Evolutionary conservation across 305 asterid species (phyloP).

Genomic region (Fraxinus albicans): DNA sequence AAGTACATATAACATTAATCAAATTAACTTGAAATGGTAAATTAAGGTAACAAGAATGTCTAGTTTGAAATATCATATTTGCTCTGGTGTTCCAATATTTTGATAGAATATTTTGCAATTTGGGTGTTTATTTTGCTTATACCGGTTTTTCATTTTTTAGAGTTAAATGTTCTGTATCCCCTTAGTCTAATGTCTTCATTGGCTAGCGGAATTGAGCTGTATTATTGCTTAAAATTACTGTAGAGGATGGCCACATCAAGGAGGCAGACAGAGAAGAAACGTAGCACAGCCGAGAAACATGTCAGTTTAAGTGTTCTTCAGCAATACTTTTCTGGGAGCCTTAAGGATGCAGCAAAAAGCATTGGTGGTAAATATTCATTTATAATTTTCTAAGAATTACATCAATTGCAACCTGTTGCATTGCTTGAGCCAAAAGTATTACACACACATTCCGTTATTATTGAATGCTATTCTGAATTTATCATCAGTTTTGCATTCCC

Average conservation of each 20-base stretch:
- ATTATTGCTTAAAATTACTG: conserved; percentile 3
- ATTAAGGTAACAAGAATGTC: not conserved
- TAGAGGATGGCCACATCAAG: conserved; percentile 40
- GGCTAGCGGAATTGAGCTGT: not conserved
- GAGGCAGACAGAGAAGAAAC: conserved; percentile 46
- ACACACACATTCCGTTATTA: not conserved
- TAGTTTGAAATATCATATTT: not conserved
- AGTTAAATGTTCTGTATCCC: not conserved
- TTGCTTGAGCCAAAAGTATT: not conserved
- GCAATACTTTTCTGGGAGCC: conserved; percentile 73
- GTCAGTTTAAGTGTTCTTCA: conserved; percentile 70
- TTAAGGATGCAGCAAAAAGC: conserved; percentile 80
- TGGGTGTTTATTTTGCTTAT: not conserved
- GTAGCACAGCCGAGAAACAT: conserved; percentile 63
- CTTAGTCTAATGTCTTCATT: not conserved
- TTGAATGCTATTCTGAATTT: not conserved
- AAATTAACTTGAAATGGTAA: not conserved
- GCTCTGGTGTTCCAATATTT: not conserved
- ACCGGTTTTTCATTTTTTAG: not conserved
- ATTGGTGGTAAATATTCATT: conserved; percentile 59
- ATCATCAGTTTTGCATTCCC: not conserved
- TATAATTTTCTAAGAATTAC: not conserved
- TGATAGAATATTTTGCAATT: no score
- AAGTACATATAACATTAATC: no score
- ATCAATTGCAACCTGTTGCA: not conserved